Evolutionary conservation across 2,329 filamentous ascomycete species (phyloP).

Genomic region (Monilinia polystroma): DNA sequence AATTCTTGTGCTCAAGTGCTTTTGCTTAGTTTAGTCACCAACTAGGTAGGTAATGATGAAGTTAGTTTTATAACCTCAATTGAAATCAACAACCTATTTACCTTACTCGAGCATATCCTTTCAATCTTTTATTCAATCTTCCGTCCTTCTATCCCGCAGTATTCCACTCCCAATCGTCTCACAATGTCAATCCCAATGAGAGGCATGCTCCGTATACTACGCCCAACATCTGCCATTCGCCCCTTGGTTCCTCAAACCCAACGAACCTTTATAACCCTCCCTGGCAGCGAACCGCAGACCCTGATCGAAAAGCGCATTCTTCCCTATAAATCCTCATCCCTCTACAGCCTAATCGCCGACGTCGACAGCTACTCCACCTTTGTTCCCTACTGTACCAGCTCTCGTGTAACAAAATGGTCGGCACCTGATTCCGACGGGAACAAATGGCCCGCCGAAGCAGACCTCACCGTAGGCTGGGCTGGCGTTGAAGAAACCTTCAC

Average conservation of each 20-base stretch:
- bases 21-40: neutral
- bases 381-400: slow-evolving; percentile 85
- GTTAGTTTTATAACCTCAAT: neutral
- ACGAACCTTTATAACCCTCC: slow-evolving; percentile 46
- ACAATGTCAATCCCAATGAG: slow-evolving; percentile 29
- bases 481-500: slow-evolving; percentile 81
- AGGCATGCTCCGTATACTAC: slow-evolving; percentile 31
- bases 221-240: slow-evolving; percentile 28
- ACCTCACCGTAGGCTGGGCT: slow-evolving; percentile 82
- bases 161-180: neutral
- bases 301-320: slow-evolving; percentile 74
- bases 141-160: neutral
- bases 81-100: neutral
- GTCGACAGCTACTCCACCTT: slow-evolving; percentile 81
- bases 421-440: slow-evolving; percentile 47
- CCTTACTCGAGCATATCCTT: neutral
- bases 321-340: slow-evolving; percentile 65
- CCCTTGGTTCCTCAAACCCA: slow-evolving; percentile 33
- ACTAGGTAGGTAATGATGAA: neutral
- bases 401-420: slow-evolving; percentile 75
- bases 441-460: slow-evolving; percentile 70
- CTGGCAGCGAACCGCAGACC: slow-evolving; percentile 51
- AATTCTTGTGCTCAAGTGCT: slow-evolving; percentile 3
- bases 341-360: slow-evolving; percentile 87
- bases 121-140: neutral